Evolutionary conservation across 2,329 filamentous ascomycete genomes (phyloP).

Genomic region (Fusarium hostae): DNA sequence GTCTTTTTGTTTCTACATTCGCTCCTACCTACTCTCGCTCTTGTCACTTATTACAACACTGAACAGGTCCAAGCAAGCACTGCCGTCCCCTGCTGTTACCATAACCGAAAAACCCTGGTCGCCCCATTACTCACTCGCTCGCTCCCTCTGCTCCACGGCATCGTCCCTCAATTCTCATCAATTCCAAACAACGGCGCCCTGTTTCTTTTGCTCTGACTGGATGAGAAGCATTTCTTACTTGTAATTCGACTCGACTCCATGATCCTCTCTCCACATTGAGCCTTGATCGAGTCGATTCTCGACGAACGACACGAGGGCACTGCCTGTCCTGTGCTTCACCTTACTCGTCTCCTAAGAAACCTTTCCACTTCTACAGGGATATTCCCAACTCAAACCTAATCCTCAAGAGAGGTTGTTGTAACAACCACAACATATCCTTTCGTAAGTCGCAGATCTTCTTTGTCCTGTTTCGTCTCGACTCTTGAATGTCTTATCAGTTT

Average conservation of each 20-base stretch:
- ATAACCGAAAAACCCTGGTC: constrained; percentile 36
- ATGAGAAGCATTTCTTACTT: constrained; percentile 12
- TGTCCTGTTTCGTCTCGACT: constrained; percentile 8
- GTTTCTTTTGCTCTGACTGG: constrained; percentile 29
- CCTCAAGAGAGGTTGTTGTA: constrained; percentile 34
- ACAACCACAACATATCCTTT: constrained; percentile 43
- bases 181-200: constrained; percentile 41
- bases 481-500: constrained; percentile 5
- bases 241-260: constrained; percentile 36
- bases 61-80: constrained; percentile 1
- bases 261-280: constrained; percentile 34
- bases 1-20: constrained; percentile 14
- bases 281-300: constrained; percentile 26
- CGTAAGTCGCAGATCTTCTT: constrained; percentile 38
- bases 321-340: constrained; percentile 34
- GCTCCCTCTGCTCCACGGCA: constrained; percentile 39
- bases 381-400: constrained; percentile 41
- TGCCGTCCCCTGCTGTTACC: constrained; percentile 30
- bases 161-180: constrained; percentile 34
- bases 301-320: constrained; percentile 24
- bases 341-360: constrained; percentile 43
- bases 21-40: constrained; percentile 25
- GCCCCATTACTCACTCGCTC: constrained; percentile 34
- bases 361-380: constrained; percentile 42
- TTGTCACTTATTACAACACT: constrained; percentile 23